These are phyloP conservation scores for Talaromyces sp. DNA, from an alignment of 2,329 filamentous ascomycete species.

Conservation along the genomic window DNA sequence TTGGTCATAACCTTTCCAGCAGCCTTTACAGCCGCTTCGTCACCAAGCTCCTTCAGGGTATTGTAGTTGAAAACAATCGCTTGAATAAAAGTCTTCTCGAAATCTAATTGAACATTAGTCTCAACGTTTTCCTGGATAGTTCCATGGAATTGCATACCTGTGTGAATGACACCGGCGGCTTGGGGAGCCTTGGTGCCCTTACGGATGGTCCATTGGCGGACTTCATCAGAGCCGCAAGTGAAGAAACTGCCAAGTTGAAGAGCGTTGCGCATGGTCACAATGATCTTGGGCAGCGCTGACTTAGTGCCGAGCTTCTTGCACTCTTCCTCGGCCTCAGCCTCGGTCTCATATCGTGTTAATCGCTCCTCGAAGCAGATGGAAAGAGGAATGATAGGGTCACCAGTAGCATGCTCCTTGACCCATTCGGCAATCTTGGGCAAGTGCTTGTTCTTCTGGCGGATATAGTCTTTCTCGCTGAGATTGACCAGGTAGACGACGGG, in stretches of 20 bases:
- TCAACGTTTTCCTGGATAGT: neutral
- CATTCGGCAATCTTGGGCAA: slow-evolving; percentile 89
- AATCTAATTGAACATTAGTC: slow-evolving; percentile 53
- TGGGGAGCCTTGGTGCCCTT: slow-evolving; percentile 96
- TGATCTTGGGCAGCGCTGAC: slow-evolving; percentile 86
- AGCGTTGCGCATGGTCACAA: slow-evolving; percentile 87
- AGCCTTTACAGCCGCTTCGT: slow-evolving; percentile 82
- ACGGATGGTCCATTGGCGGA: slow-evolving; percentile 96
- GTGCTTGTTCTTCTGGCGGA: slow-evolving; percentile 99
- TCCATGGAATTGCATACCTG: slow-evolving; percentile 38
- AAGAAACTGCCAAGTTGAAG: slow-evolving; percentile 94
- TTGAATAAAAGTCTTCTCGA: slow-evolving; percentile 99
- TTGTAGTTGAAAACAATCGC: slow-evolving; percentile 88
- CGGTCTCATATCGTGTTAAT: slow-evolving; percentile 68
- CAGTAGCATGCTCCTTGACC: slow-evolving; percentile 85
- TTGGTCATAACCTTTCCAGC: slow-evolving; percentile 98
- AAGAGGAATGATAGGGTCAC: slow-evolving; percentile 88
- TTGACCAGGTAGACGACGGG: slow-evolving; percentile 97
- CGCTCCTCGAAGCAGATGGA: slow-evolving; percentile 93
- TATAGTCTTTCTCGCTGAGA: slow-evolving; percentile 92
- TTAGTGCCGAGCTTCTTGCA: slow-evolving; percentile 83
- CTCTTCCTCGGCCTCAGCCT: slow-evolving; percentile 75
- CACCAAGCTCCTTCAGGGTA: slow-evolving; percentile 76
- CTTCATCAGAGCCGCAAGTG: slow-evolving; percentile 92
- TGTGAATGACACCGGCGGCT: slow-evolving; percentile 96